A percentile compares a stretch with the other conserved stretches of the same genome.
These are phyloP conservation scores for Dictyostelium capitatum DNA, from an alignment of 78 protist genomes.

Conservation along the genomic window DNA sequence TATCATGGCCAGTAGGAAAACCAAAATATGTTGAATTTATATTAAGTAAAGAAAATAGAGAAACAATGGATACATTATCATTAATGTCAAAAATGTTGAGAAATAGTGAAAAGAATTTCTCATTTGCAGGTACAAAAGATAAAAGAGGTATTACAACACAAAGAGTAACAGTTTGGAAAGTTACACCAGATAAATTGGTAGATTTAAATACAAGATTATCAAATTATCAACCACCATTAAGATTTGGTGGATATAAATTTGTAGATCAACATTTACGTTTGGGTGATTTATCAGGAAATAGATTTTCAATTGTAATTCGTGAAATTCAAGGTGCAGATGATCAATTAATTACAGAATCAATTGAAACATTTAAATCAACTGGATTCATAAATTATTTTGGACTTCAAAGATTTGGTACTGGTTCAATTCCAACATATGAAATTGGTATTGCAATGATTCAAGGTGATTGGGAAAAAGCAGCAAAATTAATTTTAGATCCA, in stretches of 20 bases:
- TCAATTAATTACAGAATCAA: constrained; percentile 15
- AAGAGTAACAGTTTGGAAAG: constrained; percentile 60
- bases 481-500: constrained; percentile 56
- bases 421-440: constrained; percentile 74
- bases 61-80: constrained; percentile 66
- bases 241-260: constrained; percentile 67
- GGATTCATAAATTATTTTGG: constrained; percentile 93
- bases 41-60: constrained; percentile 87
- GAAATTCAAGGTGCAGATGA: constrained; percentile 59
- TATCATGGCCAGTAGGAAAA: constrained; percentile 48
- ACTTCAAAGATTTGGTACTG: constrained; percentile 92
- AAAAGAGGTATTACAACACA: constrained; percentile 91
- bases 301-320: constrained; percentile 87
- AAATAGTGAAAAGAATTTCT: constrained; percentile 42
- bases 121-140: constrained; percentile 91
- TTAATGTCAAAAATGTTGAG: constrained; percentile 18
- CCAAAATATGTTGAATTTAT: constrained; percentile 63
- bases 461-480: constrained; percentile 71
- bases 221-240: background rate
- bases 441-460: constrained; percentile 80
- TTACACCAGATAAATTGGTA: constrained; percentile 28
- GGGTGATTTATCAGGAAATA: constrained; percentile 88
- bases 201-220: constrained; percentile 36
- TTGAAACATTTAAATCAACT: constrained; percentile 19
- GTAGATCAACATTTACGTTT: constrained; percentile 51